Evolutionary conservation across 2,329 filamentous ascomycete species (phyloP).

Genomic region (Beauveria rudraprayagi): DNA sequence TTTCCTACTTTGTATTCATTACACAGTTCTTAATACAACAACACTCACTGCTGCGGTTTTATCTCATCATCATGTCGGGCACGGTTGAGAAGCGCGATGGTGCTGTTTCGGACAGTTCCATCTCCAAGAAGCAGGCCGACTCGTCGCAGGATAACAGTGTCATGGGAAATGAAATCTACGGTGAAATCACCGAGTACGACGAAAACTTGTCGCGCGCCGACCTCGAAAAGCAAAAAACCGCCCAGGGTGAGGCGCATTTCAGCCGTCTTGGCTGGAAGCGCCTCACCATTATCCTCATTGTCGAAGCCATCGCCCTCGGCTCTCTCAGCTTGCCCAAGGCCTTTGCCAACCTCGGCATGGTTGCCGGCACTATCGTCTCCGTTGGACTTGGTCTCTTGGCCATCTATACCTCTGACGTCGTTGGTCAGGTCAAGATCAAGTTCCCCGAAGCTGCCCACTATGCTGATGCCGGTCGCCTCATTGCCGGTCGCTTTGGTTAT

Average conservation of each 20-base stretch:
- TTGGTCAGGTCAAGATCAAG: constrained; percentile 40
- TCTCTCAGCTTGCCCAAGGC: constrained; percentile 42
- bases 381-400: constrained; percentile 36
- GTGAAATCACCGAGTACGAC: constrained; percentile 31
- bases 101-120: not conserved
- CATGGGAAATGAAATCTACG: constrained; percentile 20
- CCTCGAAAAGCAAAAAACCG: constrained; percentile 38
- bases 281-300: constrained; percentile 46
- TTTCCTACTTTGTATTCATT: not conserved
- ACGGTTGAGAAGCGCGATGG: not conserved
- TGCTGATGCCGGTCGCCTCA: constrained; percentile 56
- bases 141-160: constrained; percentile 17
- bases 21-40: constrained; percentile 4
- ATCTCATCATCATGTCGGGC: not conserved
- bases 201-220: constrained; percentile 26
- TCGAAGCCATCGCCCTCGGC: constrained; percentile 49
- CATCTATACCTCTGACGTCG: constrained; percentile 40
- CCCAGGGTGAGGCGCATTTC: constrained; percentile 40
- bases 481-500: constrained; percentile 52
- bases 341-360: constrained; percentile 47
- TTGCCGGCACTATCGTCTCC: constrained; percentile 36
- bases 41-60: not conserved
- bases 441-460: constrained; percentile 55
- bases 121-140: not conserved
- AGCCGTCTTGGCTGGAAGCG: constrained; percentile 49